phyloP scores from a whole-genome alignment of 2,329 filamentous ascomycete genomes.

The Achaetomium macrosporum region DNA sequence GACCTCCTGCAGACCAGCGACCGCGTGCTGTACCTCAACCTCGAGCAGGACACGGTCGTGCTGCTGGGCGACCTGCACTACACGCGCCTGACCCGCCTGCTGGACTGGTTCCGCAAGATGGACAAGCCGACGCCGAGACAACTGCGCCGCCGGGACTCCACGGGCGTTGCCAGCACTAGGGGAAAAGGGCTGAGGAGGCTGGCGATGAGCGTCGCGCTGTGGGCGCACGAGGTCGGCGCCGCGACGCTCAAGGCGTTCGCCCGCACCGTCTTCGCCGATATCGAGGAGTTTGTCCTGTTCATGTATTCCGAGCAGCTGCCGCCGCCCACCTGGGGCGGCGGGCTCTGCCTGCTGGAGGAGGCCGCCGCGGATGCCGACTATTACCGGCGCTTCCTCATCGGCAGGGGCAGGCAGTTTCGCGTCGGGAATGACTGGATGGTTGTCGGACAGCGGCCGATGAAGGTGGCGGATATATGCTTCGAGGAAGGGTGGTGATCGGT shows the following conservation, averaged over 20 bases:
- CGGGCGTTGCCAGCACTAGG: not conserved
- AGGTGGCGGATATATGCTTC: slow-evolving; percentile 28
- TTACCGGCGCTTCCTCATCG: slow-evolving; percentile 24
- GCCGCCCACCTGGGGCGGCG: slow-evolving; percentile 25
- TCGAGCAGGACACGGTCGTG: slow-evolving; percentile 29
- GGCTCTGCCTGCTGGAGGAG: slow-evolving; percentile 24
- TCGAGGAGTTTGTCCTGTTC: slow-evolving; percentile 30
- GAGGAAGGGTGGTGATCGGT: slow-evolving; percentile 21
- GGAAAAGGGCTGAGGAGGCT: slow-evolving; percentile 23
- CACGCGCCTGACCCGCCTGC: slow-evolving; percentile 20
- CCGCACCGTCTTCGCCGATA: slow-evolving; percentile 21
- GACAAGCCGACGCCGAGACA: slow-evolving; percentile 15
- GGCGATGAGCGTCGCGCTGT: slow-evolving; percentile 26
- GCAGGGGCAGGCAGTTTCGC: slow-evolving; percentile 23
- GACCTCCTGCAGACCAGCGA: slow-evolving; percentile 17
- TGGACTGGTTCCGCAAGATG: slow-evolving; percentile 20
- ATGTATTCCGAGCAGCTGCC: slow-evolving; percentile 28
- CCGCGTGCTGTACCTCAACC: slow-evolving; percentile 29
- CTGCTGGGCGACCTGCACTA: slow-evolving; percentile 30
- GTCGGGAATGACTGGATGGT: slow-evolving; percentile 21
- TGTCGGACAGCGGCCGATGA: slow-evolving; percentile 24
- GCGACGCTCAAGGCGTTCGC: slow-evolving; percentile 24
- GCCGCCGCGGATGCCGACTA: slow-evolving; percentile 18
- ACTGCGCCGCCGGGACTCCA: not conserved
- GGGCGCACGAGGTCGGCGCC: slow-evolving; percentile 23